Base-by-base conservation (phyloP, 1,284 basidiomycete genomes). In the Schizopora paradoxa region DNA sequence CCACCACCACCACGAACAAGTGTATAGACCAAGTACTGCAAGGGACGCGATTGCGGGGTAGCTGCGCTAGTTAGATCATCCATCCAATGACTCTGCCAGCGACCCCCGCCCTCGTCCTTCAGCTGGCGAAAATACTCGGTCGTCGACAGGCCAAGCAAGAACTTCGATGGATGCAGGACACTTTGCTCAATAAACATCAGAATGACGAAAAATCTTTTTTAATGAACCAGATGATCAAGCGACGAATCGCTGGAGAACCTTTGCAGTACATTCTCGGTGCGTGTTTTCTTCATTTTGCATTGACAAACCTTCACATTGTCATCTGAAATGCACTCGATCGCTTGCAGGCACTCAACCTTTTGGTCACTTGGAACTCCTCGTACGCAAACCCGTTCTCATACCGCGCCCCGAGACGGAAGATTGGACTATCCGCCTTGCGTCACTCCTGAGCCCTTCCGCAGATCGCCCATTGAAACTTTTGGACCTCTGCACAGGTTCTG, bases 391-490 rank as follows among this genome's bases (percentile, higher is more conserved):
- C 0, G 79, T 83, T 4, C 79, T 96, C 49, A 96, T 96, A 36
- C 92, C 93, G 2, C 83, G 92, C 5, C 86, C 91, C 33, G 92
- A 97, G 64, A 97, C 93, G 1, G 92, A 95, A 56, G 66, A 91
- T 60, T 87, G 86, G 87, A 67, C 77, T 1, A 59, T 79, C 13
- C 73, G 71, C 48, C 72, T 89, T 34, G 69, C 80, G 21, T 63
- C 70, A 6, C 58, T 58, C 8, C 55, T 76, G 47, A 47, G 60
- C 5, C 72, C 72, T 3, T 58, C 64, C n/a, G 54, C 63, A 34
- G 35, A 59, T 16, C 63, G 56, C 23, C 72, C 73, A n/a, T 52
- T 74, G 23, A 69, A 66, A 33, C 62, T 93, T 18, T 72, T 95
- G 22, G 93, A 96, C 66, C 76, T 96, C 33, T 92, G 92, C 59